Evolutionary conservation across 2,329 filamentous ascomycete species (phyloP).

Genomic region (Dryadomyces sulphureus): DNA sequence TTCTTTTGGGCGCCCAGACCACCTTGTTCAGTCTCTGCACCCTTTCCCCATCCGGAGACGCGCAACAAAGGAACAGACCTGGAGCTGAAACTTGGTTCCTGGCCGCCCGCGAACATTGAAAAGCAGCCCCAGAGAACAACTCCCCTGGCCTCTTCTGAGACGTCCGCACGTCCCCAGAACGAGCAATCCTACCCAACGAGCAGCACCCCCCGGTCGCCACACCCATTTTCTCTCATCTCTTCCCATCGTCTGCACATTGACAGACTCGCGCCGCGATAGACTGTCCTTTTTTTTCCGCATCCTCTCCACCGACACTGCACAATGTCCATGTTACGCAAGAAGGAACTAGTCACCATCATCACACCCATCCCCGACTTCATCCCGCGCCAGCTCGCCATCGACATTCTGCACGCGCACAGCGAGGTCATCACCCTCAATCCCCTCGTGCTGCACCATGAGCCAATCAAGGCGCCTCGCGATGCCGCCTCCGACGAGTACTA

Average conservation of each 20-base stretch:
- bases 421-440: constrained; percentile 60
- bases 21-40: neutral
- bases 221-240: no score
- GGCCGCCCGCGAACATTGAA: no score
- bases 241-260: neutral
- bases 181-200: neutral
- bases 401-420: constrained; percentile 56
- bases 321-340: constrained; percentile 37
- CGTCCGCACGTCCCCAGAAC: neutral
- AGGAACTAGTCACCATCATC: constrained; percentile 51
- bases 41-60: neutral
- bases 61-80: neutral
- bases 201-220: no score
- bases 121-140: neutral
- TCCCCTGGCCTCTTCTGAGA: neutral
- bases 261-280: neutral
- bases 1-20: neutral
- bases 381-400: constrained; percentile 55
- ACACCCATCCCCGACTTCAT: constrained; percentile 57
- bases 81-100: neutral
- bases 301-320: neutral
- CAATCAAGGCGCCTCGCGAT: constrained; percentile 52
- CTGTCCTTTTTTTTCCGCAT: neutral
- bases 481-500: constrained; percentile 57
- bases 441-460: constrained; percentile 47